Base-by-base conservation (phyloP, 1,284 basidiomycete genomes). In the Hemileia vastatrix region DNA sequence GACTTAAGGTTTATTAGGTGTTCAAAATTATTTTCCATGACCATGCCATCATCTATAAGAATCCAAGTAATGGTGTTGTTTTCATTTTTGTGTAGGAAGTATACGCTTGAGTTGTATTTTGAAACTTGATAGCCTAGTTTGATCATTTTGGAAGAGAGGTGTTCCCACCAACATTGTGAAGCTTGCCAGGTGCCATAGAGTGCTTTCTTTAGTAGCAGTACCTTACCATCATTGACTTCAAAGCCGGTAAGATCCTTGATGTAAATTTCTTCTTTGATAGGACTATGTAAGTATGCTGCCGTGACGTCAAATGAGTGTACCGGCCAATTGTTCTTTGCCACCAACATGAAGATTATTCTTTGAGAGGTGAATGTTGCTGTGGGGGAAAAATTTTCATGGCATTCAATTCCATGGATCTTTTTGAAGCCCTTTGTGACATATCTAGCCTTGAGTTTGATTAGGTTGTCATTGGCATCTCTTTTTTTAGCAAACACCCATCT, bases 301-400 rank as follows among this genome's bases (percentile, higher is more conserved):
- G 50, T 52, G 6, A 52, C 33, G 23, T 52, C 50, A 31, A 52
- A 52, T 5, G 50, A 52, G 18, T 52, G 27, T n/a, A 52, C 33
- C 3, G 3, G 18, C 50, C 50, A 52, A 13, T 3, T 31, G 23
- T 52, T 21, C 50, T 15, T 21, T 6, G 33, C 18, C n/a, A 31
- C 6, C 3, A 52, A n/a, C 3, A 24, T 31, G 23, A 52, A 24
- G 1, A 52, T 9, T 5, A 52, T 3, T 6, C 23, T 23, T 5
- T 27, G 24, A 8, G 50, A 27, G 4, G 50, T 23, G 23, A 52
- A 31, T 3, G 50, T 27, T 3, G 50, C 50, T 2, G 50, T 52
- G 2, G 50, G 50, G 3, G 50, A 23, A 31, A 52, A 52, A 18
- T 23, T 52, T 6, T 23, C 27, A 1, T 15, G 2, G 18, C 19